Percentiles rank a stretch among this genome's conserved stretches.
Evolutionary conservation across 2,329 filamentous ascomycete genomes (phyloP).

Genomic region (Huntiella bhutanensis): DNA sequence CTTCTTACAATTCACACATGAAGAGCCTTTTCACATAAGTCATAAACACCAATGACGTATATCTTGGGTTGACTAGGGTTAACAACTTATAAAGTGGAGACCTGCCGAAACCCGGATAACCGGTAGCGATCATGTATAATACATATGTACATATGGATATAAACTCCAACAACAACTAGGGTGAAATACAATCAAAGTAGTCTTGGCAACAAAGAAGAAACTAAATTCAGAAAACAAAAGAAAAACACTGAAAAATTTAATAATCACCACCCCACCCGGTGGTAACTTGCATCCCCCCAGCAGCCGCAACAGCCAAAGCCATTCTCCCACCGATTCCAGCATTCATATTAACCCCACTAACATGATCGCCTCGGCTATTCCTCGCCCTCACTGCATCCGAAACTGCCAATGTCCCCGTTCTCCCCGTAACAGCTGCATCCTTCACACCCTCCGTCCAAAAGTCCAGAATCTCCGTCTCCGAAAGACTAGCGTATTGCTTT

Average conservation of each 20-base stretch:
- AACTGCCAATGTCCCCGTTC: constrained; percentile 35
- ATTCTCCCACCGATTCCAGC: constrained; percentile 16
- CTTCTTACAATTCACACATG: too few relatives aligned
- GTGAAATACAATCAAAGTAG: background rate
- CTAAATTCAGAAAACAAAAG: constrained; percentile 29
- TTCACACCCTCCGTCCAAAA: constrained; percentile 42
- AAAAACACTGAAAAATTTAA: background rate
- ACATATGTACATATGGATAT: too few relatives aligned
- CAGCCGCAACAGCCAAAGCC: constrained; percentile 31
- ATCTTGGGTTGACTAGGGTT: too few relatives aligned
- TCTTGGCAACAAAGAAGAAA: background rate
- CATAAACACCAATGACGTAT: too few relatives aligned
- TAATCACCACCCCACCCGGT: background rate
- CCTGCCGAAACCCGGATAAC: background rate
- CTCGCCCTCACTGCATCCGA: constrained; percentile 20
- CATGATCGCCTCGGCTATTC: constrained; percentile 22
- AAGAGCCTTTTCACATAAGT: too few relatives aligned
- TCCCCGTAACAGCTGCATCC: constrained; percentile 37
- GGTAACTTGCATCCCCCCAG: constrained; percentile 28
- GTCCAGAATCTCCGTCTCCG: constrained; percentile 41
- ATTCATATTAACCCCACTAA: constrained; percentile 19
- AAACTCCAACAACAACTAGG: background rate
- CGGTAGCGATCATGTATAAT: too few relatives aligned
- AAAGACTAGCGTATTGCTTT: constrained; percentile 33
- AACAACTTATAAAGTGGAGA: background rate